These are phyloP conservation scores for Nicotiana tomentosiformis DNA, from an alignment of 257 asterid genomes.

Conservation along the genomic window DNA sequence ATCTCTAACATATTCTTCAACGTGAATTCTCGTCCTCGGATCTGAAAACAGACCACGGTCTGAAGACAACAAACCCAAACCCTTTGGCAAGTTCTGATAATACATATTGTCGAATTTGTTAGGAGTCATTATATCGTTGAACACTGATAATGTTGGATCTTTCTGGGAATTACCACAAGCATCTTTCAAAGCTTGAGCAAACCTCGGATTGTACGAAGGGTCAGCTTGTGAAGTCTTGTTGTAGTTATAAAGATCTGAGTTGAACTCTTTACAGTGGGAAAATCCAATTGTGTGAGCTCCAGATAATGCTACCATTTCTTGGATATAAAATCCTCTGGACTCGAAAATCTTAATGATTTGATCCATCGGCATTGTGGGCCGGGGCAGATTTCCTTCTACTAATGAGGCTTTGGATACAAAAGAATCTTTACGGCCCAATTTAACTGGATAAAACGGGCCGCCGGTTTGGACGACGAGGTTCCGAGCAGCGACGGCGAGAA, in stretches of 20 bases:
- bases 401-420: conserved; percentile 33
- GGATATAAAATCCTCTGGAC: conserved; percentile 49
- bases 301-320: conserved; percentile 80
- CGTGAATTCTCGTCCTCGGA: conserved; percentile 42
- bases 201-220: conserved; percentile 63
- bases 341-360: conserved; percentile 51
- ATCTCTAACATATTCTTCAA: conserved; percentile 48
- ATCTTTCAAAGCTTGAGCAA: conserved; percentile 45
- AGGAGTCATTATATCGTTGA: conserved; percentile 73
- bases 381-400: conserved; percentile 69
- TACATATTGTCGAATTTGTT: conserved; percentile 68
- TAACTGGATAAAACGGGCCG: conserved; percentile 70
- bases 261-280: conserved; percentile 87
- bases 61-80: conserved; percentile 62
- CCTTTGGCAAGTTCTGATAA: conserved; percentile 53
- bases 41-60: conserved; percentile 62
- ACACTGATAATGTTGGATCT: conserved; percentile 71
- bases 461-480: conserved; percentile 79
- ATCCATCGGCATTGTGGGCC: conserved; percentile 55
- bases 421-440: conserved; percentile 65
- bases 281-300: conserved; percentile 98
- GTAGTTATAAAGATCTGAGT: conserved; percentile 58
- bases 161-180: conserved; percentile 55
- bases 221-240: conserved; percentile 41
- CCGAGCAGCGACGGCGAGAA: conserved; percentile 74